A percentile compares a stretch with the other conserved stretches of the same genome.
Conservation (phyloP, 129 eudicot species). For the Logfia minima region DNA sequence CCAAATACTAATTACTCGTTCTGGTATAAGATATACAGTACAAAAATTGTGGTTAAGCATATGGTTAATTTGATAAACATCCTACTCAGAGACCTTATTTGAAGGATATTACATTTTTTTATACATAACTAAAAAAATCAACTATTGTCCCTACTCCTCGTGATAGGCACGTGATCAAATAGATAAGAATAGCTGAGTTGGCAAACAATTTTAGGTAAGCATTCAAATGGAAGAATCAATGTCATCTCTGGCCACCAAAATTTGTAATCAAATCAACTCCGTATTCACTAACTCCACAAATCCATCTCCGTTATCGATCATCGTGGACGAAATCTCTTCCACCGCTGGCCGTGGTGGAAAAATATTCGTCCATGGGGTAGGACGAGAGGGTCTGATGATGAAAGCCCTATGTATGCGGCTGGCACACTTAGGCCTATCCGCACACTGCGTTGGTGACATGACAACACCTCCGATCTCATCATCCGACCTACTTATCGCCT, state of each 20-base stretch:
- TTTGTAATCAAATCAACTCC: slow-evolving; percentile 62
- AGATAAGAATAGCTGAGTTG: slow-evolving; percentile 18
- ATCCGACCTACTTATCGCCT: slow-evolving; percentile 80
- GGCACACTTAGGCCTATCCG: slow-evolving; percentile 70
- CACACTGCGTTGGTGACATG: slow-evolving; percentile 91
- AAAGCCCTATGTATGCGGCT: slow-evolving; percentile 86
- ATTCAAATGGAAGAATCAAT: slow-evolving; percentile 34
- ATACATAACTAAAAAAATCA: neutral
- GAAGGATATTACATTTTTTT: neutral
- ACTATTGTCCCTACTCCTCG: slow-evolving; percentile 6
- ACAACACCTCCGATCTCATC: slow-evolving; percentile 82
- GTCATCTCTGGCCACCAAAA: slow-evolving; percentile 54
- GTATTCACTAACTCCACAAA: slow-evolving; percentile 47
- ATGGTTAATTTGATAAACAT: no score
- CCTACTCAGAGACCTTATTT: neutral
- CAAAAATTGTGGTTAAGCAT: neutral
- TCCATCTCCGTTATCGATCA: slow-evolving; percentile 50
- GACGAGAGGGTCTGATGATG: slow-evolving; percentile 91
- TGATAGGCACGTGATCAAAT: slow-evolving; percentile 30
- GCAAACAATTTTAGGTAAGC: slow-evolving; percentile 7
- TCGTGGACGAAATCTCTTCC: slow-evolving; percentile 55
- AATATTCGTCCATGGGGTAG: slow-evolving; percentile 84
- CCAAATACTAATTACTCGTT: neutral
- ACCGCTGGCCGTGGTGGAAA: slow-evolving; percentile 48
- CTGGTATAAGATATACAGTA: neutral